Percentiles rank a stretch among this genome's conserved stretches.
Conservation (phyloP, 345 rosid species). For the Capsella bursapastoris region DNA sequence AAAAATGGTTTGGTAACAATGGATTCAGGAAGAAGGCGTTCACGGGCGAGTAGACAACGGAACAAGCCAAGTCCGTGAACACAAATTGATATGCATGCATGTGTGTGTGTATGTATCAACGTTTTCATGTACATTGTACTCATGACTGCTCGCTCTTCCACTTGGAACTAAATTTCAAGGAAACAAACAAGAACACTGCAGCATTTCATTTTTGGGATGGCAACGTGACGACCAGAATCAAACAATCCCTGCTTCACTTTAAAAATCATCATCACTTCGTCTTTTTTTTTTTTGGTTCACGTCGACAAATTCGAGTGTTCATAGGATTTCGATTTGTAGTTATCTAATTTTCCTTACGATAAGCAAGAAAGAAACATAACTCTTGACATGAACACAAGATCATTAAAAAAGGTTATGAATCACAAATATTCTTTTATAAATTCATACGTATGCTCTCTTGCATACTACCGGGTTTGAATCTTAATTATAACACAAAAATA, state of each 20-base stretch:
- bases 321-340: background rate
- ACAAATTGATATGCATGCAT: conserved; percentile 15
- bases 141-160: conserved; percentile 24
- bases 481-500: background rate
- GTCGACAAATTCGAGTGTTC: background rate
- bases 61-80: conserved; percentile 42
- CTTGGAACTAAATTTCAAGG: conserved; percentile 27
- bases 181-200: conserved; percentile 24
- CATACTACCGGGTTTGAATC: background rate
- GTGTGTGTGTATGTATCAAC: background rate
- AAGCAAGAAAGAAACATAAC: no score
- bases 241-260: background rate
- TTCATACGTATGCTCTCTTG: background rate
- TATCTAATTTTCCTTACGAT: background rate
- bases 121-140: conserved; percentile 24
- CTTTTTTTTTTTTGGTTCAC: no score
- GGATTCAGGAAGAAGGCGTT: conserved; percentile 24
- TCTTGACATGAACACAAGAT: background rate
- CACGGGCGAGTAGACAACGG: conserved; percentile 32
- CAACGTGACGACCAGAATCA: background rate
- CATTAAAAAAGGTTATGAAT: background rate
- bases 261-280: background rate
- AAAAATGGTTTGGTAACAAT: background rate
- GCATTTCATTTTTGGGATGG: conserved; percentile 15
- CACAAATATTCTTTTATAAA: background rate